Conservation (phyloP, 2,329 filamentous ascomycete species). For the Aspergillus carbonarius region DNA sequence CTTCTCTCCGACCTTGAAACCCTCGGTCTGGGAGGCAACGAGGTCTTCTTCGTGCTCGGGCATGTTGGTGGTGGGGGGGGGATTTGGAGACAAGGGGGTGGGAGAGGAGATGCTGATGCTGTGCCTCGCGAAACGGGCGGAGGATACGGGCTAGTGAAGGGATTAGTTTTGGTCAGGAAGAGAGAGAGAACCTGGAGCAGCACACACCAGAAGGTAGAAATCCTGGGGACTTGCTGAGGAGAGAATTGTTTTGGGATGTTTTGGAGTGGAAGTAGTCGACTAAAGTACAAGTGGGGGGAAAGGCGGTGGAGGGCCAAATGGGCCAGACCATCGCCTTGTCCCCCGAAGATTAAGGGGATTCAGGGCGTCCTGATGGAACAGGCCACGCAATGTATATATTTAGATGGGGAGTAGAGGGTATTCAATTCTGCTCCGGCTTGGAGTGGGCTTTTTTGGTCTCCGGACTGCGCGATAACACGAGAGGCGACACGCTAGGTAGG, state of each 20-base stretch:
- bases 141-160: neutral
- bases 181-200: neutral
- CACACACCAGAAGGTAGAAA: neutral
- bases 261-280: slow-evolving; percentile 8
- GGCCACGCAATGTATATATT: neutral
- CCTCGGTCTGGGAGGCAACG: slow-evolving; percentile 81
- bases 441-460: neutral
- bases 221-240: neutral
- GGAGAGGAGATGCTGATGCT: neutral
- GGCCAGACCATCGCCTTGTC: neutral
- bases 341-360: neutral
- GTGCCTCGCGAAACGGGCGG: neutral
- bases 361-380: neutral
- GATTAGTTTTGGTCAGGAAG: neutral
- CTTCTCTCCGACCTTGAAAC: slow-evolving; percentile 98
- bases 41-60: slow-evolving; percentile 76
- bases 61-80: slow-evolving; percentile 48
- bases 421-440: too few species aligned
- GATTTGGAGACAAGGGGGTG: slow-evolving; percentile 2
- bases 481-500: neutral
- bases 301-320: slow-evolving; percentile 3
- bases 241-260: slow-evolving; percentile 6
- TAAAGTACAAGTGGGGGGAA: slow-evolving; percentile 9
- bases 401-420: neutral
- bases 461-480: neutral